These are phyloP conservation scores for Nicotiana otophora DNA, from an alignment of 257 asterid species.

Conservation along the genomic window DNA sequence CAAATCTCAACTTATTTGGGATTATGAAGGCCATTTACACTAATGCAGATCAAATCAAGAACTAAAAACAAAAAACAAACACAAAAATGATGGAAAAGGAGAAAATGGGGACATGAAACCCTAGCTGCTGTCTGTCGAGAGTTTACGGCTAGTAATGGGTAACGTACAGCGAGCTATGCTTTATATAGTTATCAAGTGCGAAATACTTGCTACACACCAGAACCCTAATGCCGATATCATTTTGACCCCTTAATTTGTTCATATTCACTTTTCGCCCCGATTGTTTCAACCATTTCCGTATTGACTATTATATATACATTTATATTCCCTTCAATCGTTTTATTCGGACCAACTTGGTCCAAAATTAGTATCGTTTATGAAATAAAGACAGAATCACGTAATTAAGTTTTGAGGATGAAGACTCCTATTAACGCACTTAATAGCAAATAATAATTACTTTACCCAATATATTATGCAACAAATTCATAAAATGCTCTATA, in stretches of 20 bases:
- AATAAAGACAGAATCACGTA: too few species aligned
- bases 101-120: not conserved
- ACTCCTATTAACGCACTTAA: too few species aligned
- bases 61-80: not conserved
- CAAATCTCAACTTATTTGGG: conserved; percentile 57
- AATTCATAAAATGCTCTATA: too few species aligned
- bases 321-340: too few species aligned
- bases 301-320: too few species aligned
- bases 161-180: not conserved
- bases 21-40: conserved; percentile 56
- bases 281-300: not conserved
- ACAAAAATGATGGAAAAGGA: not conserved
- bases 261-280: not conserved
- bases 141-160: not conserved
- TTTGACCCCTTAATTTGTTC: not conserved
- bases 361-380: too few species aligned
- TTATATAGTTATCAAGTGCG: not conserved
- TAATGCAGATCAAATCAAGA: not conserved
- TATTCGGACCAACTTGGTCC: too few species aligned
- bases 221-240: not conserved
- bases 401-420: too few species aligned
- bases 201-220: too few species aligned
- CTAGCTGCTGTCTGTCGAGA: not conserved
- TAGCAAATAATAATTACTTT: too few species aligned
- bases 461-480: too few species aligned